Evolutionary conservation across 164 flowering plant species (phyloP).

Genomic region (Annona squamosa): DNA sequence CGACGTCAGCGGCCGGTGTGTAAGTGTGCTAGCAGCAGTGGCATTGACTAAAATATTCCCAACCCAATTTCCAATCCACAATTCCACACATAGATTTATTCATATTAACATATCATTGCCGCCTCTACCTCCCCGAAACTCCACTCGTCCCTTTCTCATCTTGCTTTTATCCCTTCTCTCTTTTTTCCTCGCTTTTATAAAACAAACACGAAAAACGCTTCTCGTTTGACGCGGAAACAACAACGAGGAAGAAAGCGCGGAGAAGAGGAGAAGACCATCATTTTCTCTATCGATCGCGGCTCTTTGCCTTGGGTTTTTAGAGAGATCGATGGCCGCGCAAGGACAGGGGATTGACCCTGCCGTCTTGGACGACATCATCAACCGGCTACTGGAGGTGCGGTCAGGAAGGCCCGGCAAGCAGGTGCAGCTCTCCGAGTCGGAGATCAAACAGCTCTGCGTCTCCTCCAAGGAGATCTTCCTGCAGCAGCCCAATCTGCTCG

Average conservation of each 20-base stretch:
- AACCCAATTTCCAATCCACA: too few species aligned
- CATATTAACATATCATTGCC: too few species aligned
- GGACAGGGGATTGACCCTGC: slow-evolving; percentile 38
- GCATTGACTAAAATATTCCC: too few species aligned
- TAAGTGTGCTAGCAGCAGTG: too few species aligned
- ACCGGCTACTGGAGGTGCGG: slow-evolving; percentile 40
- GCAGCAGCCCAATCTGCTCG: slow-evolving; percentile 44
- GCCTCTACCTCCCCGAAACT: too few species aligned
- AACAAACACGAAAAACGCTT: neutral
- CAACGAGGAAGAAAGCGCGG: neutral
- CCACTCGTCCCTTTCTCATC: too few species aligned
- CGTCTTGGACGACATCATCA: slow-evolving; percentile 39
- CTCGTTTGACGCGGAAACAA: neutral
- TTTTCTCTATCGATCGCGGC: neutral
- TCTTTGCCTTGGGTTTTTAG: neutral
- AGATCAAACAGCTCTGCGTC: slow-evolving; percentile 45
- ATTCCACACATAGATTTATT: too few species aligned
- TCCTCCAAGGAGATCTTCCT: slow-evolving; percentile 37
- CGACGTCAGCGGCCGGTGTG: too few species aligned
- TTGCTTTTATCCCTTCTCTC: too few species aligned
- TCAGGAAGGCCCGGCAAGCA: slow-evolving; percentile 37
- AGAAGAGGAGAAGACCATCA: neutral
- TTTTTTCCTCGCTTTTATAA: too few species aligned
- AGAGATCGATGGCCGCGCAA: slow-evolving; percentile 23
- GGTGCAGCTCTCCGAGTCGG: slow-evolving; percentile 44